Base-by-base conservation (phyloP, 2,329 filamentous ascomycete species). In the Penicillium palitans region DNA sequence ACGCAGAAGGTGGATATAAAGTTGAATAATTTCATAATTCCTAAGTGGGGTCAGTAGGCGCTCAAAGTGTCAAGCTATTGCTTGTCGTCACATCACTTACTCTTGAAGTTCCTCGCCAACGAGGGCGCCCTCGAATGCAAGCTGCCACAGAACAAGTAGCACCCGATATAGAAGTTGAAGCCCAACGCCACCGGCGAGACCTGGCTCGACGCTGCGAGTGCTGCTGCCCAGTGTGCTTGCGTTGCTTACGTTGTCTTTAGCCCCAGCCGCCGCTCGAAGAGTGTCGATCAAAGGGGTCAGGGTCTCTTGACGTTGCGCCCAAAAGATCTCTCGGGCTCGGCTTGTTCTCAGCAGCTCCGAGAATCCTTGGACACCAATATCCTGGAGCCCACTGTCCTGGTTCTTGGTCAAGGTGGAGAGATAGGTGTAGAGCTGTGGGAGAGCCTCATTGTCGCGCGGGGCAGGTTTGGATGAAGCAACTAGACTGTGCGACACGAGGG, bases 151-250 rank as follows among this genome's bases (percentile, higher is more conserved):
- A 13, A 96, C 93, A 51, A 99, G 83, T 24, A 99, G 83, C 17
- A 97, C 90, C 70, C 97, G 91, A 74, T 99, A 99, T 41, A 99
- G 83, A 41, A 98, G 84, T 75, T 99, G 95, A 41, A 99, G 80
- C 2, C 92, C 91, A 59, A 99, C 91, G 9, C 92, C 92, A 49
- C 92, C 91, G 58, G 79, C 77, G 45, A 87, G 77, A 41, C 83
- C 80, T 52, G 79, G 77, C 60, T 92, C 88, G 31, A 89, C 87
- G 57, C 85, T 83, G 52, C 87, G 88, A 61, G 83, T 82, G 66
- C 83, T 84, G 68, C 87, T 80, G 62, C 78, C 83, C 67, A 82
- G 78, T 13, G 83, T 74, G 50, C 83, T 74, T 83, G 91, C 86
- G 50, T 81, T 85, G 62, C 82, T 73, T 83, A 90, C 86, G 50